Percentiles rank a stretch among this genome's conserved stretches.
These are phyloP conservation scores for Tylopilus intermedius DNA, from an alignment of 768 basidiomycete genomes.

Conservation along the genomic window DNA sequence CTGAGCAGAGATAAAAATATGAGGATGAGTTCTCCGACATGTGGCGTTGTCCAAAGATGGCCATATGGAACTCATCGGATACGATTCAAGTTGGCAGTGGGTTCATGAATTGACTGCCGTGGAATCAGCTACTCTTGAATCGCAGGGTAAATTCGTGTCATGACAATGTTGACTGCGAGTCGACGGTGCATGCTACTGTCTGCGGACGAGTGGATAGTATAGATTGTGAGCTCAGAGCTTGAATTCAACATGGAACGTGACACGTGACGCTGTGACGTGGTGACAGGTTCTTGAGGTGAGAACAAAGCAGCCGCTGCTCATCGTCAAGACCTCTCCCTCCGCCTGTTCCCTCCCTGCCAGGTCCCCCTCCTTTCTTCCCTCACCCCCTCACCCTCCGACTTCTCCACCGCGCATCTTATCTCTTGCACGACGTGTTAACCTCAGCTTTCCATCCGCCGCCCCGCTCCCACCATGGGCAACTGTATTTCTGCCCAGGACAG, in stretches of 20 bases:
- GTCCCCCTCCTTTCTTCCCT: neutral
- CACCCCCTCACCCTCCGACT: no score
- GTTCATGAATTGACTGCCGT: neutral
- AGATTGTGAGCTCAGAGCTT: neutral
- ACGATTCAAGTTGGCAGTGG: neutral
- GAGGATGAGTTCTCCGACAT: neutral
- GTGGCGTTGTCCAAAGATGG: constrained; percentile 18
- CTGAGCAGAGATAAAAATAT: constrained; percentile 8
- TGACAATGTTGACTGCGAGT: neutral
- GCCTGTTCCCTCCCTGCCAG: constrained; percentile 7
- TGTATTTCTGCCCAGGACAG: constrained; percentile 56
- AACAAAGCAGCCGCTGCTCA: constrained; percentile 21
- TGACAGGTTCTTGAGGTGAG: constrained; percentile 21
- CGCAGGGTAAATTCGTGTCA: neutral
- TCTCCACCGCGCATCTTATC: neutral
- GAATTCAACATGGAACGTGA: neutral
- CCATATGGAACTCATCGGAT: constrained; percentile 8
- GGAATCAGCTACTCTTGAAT: no score
- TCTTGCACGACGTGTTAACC: neutral
- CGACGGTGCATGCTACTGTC: no score
- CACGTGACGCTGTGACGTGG: constrained; percentile 18
- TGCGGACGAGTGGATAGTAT: neutral
- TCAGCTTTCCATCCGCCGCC: neutral
- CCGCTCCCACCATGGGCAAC: constrained; percentile 51
- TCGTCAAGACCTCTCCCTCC: constrained; percentile 9